Evolutionary conservation across 805 yeast species (phyloP).

Genomic region (Metschnikowia proteae): DNA sequence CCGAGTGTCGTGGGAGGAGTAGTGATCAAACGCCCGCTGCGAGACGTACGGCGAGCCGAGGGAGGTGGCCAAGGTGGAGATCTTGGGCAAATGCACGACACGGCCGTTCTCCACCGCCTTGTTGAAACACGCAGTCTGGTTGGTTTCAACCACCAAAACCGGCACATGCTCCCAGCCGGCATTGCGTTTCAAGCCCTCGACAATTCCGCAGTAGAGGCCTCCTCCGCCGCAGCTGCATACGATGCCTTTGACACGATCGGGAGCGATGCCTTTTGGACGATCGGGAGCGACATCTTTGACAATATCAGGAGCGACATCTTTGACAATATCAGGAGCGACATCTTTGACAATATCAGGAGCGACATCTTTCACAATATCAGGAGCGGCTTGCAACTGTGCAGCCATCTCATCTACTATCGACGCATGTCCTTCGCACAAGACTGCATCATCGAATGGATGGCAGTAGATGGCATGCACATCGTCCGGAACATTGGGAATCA

Average conservation of each 20-base stretch:
- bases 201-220: slow-evolving; percentile 51
- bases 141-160: slow-evolving; percentile 50
- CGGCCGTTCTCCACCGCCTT: slow-evolving; percentile 45
- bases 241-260: slow-evolving; percentile 36
- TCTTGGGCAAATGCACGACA: slow-evolving; percentile 42
- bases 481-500: slow-evolving; percentile 19
- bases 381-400: slow-evolving; percentile 19
- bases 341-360: no score
- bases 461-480: slow-evolving; percentile 41
- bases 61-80: slow-evolving; percentile 57
- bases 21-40: slow-evolving; percentile 37
- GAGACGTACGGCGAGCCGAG: slow-evolving; percentile 61
- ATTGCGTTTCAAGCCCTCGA: slow-evolving; percentile 36
- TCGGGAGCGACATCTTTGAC: no score
- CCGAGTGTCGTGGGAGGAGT: slow-evolving; percentile 21
- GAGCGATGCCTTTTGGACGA: slow-evolving; percentile 6
- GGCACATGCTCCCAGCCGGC: slow-evolving; percentile 22
- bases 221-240: slow-evolving; percentile 60
- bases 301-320: no score
- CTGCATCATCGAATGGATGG: slow-evolving; percentile 51
- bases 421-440: slow-evolving; percentile 55
- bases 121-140: slow-evolving; percentile 57
- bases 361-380: no score
- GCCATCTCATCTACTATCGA: slow-evolving; percentile 36
- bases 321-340: no score